Evolutionary conservation across 2,329 filamentous ascomycete genomes (phyloP), one percentile per base, ranked within the genome.

Genomic region (Neofusicoccum sp.): DNA sequence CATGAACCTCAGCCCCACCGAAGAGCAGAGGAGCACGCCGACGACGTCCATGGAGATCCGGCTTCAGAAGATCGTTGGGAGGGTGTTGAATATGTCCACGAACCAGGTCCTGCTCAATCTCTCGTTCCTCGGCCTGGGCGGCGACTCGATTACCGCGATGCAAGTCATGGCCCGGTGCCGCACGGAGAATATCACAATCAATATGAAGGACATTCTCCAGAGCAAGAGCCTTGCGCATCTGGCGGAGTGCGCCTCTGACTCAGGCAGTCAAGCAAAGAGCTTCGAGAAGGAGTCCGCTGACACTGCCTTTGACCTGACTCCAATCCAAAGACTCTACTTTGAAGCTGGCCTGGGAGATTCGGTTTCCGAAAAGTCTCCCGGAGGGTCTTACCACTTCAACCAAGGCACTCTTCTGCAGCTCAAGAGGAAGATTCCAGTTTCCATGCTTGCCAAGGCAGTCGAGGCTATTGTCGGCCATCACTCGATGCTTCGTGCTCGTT

Each of bases 111-210:
- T 69, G 4, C 66, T 67, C 3, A 71, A 75, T 54, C 74, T 76
- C 45, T 73, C 67, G 58, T 78, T 78, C 65, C 76, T 78, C 60
- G 67, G 68, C 0, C 66, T 76, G 3, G 76, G 76, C 47, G 76
- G 76, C 40, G 76, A 78, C 61, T 78, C 76, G 11, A 51, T 51
- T 20, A 43, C 51, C 24, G 38, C 36, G 2, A 56, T 56, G 36
- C 34, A 33, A 8, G 24, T 56, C 36, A 36, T 56, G 49, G 33
- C 49, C 20, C 34, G 34, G 9, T 38, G 34, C 36, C 49, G 49
- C 49, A n/a, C 11, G 3, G 31, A 40, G 4, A 51, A 60, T 9
- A 57, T 68, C 31, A 31, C 49, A 4, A 36, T 69, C 24, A 64
- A 44, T 28, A 30, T 57, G 12, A 41, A 57, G 53, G 38, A 44